Percentiles rank a stretch among this genome's conserved stretches.
Conservation (phyloP, 2,329 filamentous ascomycete species). For the Sporothrix schenckii region DNA sequence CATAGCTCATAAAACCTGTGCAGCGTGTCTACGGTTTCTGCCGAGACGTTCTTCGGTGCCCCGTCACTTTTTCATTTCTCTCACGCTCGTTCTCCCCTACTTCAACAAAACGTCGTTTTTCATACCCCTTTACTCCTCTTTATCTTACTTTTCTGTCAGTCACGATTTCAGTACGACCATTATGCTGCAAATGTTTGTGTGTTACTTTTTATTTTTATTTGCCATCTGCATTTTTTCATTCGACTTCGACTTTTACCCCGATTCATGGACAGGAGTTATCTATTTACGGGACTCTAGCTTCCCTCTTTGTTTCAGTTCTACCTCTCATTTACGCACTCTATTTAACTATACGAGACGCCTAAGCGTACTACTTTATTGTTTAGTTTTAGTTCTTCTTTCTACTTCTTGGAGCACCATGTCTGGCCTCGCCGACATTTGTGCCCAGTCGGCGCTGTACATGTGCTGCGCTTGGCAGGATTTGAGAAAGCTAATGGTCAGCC, state of each 20-base stretch:
- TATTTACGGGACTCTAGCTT: slow-evolving; percentile 3
- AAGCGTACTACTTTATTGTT: slow-evolving; percentile 27
- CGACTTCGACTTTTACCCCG: background rate
- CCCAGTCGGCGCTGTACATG: background rate
- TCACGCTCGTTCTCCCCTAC: slow-evolving; percentile 34
- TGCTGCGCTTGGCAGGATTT: background rate
- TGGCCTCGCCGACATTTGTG: background rate
- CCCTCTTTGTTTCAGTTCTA: background rate
- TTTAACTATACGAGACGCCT: slow-evolving; percentile 14
- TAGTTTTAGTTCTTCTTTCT: slow-evolving; percentile 17
- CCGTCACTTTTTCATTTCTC: slow-evolving; percentile 19
- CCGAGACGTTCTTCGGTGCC: background rate
- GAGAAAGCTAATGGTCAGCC: background rate
- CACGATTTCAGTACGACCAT: slow-evolving; percentile 23
- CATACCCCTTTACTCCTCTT: slow-evolving; percentile 28
- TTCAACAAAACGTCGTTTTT: slow-evolving; percentile 24
- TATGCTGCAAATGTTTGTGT: slow-evolving; percentile 5
- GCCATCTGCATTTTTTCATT: slow-evolving; percentile 1
- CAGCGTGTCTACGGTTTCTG: background rate
- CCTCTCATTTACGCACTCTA: background rate
- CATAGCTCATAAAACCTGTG: slow-evolving; percentile 28
- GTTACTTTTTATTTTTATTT: background rate
- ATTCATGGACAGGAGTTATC: slow-evolving; percentile 28
- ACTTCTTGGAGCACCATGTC: background rate
- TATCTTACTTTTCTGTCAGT: slow-evolving; percentile 1